Conservation (phyloP, 2,329 filamentous ascomycete genomes). For the Septoria linicola region DNA sequence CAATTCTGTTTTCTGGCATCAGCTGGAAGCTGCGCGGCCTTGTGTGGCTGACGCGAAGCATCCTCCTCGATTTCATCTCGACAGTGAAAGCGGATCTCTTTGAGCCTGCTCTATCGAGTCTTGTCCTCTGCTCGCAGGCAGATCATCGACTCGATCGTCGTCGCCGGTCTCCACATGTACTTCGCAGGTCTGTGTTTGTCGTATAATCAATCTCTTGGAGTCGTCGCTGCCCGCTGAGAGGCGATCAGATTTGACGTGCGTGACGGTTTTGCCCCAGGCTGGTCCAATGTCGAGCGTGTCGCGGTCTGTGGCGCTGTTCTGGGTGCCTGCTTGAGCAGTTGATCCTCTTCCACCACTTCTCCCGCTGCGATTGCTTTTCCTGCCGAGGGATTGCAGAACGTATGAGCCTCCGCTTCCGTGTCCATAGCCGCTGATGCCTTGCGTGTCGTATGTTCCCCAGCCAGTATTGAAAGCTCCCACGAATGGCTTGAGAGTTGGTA, state of each 20-base stretch:
- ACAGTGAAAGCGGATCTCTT: too few species aligned
- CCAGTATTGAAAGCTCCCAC: conserved; percentile 30
- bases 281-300: not conserved
- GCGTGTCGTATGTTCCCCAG: conserved; percentile 27
- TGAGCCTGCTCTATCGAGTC: not conserved
- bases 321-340: conserved; percentile 4
- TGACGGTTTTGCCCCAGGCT: conserved; percentile 22
- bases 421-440: conserved; percentile 24
- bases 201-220: conserved; percentile 28
- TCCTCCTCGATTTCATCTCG: too few species aligned
- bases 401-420: conserved; percentile 22
- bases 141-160: not conserved
- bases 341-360: conserved; percentile 5
- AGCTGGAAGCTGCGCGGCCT: too few species aligned
- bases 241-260: conserved; percentile 14
- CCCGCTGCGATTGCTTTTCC: conserved; percentile 14
- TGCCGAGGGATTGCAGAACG: conserved; percentile 20
- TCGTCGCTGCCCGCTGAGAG: conserved; percentile 22
- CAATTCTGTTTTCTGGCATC: too few species aligned
- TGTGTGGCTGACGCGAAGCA: too few species aligned
- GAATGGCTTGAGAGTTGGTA: conserved; percentile 30
- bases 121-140: conserved; percentile 3
- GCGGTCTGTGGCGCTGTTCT: conserved; percentile 9
- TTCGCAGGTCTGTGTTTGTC: conserved; percentile 27
- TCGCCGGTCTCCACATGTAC: conserved; percentile 22